Conservation (phyloP, 1,139 yeast genomes). For the Yamadazyma atmosphaerica region DNA sequence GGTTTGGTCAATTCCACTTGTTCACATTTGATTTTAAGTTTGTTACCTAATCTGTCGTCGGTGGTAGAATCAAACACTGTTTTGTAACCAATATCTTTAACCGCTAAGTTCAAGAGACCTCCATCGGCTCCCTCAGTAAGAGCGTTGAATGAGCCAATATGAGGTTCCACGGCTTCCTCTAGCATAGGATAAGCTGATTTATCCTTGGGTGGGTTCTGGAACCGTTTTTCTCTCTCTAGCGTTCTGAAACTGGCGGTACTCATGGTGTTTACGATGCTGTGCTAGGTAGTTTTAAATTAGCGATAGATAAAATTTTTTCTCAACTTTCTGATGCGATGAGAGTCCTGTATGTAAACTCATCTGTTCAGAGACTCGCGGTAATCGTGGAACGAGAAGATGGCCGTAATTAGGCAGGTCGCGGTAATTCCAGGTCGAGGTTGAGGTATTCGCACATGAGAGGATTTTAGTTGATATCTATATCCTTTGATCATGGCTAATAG, state of each 20-base stretch:
- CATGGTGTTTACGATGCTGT: slow-evolving; percentile 6
- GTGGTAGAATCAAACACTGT: slow-evolving; percentile 71
- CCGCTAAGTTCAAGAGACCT: slow-evolving; percentile 82
- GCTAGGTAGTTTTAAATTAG: neutral
- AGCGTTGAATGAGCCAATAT: slow-evolving; percentile 94
- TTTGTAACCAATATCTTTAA: slow-evolving; percentile 83
- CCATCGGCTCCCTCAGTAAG: slow-evolving; percentile 84
- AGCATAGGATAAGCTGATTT: slow-evolving; percentile 79
- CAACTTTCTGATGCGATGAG: neutral
- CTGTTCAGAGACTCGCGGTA: no score
- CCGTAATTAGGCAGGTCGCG: no score
- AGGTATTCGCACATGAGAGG: neutral
- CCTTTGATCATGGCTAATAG: slow-evolving; percentile 89
- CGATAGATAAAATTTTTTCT: slow-evolving; percentile 10
- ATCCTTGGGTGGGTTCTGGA: slow-evolving; percentile 86
- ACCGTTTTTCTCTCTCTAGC: slow-evolving; percentile 81
- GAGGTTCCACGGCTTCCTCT: slow-evolving; percentile 89
- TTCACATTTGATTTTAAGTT: slow-evolving; percentile 75
- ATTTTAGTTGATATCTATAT: no score
- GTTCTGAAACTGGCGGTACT: slow-evolving; percentile 66
- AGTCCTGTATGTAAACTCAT: neutral
- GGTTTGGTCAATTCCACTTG: slow-evolving; percentile 88
- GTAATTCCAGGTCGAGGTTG: no score
- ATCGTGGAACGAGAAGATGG: no score
- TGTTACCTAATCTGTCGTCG: slow-evolving; percentile 73